A percentile compares a stretch with the other conserved stretches of the same genome.
Evolutionary conservation across 495 filamentous ascomycete genomes (phyloP).

Genomic region (Extremus antarcticus): DNA sequence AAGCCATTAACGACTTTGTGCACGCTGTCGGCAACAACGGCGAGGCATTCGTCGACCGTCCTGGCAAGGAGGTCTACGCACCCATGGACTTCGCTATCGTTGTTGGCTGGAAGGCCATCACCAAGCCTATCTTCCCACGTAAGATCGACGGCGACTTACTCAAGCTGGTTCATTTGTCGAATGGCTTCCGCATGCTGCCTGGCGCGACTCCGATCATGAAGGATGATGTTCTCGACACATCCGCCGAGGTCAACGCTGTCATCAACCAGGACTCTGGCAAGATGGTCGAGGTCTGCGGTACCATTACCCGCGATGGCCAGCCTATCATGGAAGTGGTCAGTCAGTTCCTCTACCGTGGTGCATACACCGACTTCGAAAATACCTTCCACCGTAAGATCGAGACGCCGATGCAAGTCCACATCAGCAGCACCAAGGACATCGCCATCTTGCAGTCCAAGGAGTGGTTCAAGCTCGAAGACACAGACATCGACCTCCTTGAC

Average conservation of each 20-base stretch:
- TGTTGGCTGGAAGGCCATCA: conserved; percentile 97
- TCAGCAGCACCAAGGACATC: conserved; percentile 76
- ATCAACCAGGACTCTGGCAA: conserved; percentile 97
- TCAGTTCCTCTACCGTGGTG: conserved; percentile 91
- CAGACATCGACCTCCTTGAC: conserved; percentile 70
- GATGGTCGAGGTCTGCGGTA: conserved; percentile 98
- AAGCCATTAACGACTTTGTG: conserved; percentile 94
- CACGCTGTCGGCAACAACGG: conserved; percentile 97
- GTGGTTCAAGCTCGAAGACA: conserved; percentile 81
- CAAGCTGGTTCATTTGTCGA: conserved; percentile 90
- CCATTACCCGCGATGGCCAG: conserved; percentile 73
- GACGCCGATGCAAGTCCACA: conserved; percentile 87
- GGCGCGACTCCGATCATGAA: conserved; percentile 90
- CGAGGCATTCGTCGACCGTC: conserved; percentile 95
- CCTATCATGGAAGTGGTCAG: conserved; percentile 98
- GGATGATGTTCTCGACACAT: conserved; percentile 84
- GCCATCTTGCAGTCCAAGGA: conserved; percentile 91
- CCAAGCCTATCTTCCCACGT: conserved; percentile 93
- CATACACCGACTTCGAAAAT: conserved; percentile 88
- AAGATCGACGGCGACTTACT: conserved; percentile 90
- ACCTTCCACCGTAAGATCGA: conserved; percentile 97
- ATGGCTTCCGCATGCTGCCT: conserved; percentile 95
- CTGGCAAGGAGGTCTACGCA: conserved; percentile 86
- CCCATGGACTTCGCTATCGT: conserved; percentile 99
- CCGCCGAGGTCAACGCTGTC: conserved; percentile 91